Evolutionary conservation across 2,329 filamentous ascomycete species (phyloP), one percentile per base, ranked within the genome.

Genomic region (Tolypocladium inflatum): DNA sequence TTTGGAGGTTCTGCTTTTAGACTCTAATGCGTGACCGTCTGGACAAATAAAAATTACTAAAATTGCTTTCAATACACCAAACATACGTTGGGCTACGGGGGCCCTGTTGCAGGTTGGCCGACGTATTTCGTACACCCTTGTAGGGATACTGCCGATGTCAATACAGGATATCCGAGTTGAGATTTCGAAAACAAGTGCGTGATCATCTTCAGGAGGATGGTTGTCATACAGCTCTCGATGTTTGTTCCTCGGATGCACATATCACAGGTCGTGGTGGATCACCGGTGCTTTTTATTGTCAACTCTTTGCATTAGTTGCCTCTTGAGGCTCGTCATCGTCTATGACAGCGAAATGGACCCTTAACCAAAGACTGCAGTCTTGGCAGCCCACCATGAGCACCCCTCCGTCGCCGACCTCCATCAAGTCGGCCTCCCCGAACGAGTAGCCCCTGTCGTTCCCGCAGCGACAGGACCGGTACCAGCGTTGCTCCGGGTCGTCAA

Each of bases 331-430:
- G 8, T 66, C 69, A 11, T 68, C 71, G 33, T 73, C 78, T 35
- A 83, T 70, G 17, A 85, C 76, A 10, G 80, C 82, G 74, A 87
- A 88, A 55, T 84, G 77, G 42, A 88, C 83, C 58, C 80, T 79
- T 55, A 88, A 68, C 84, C 84, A 88, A 52, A 88, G 73, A 66
- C 85, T 88, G 63, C 85, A 88, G 64, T 87, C 85, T 58, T 77
- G 75, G 65, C 85, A 88, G 13, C 82, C 85, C 45, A 88, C 84
- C 68, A 86, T 76, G 53, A 88, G 69, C 66, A 85, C 82, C 10
- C 84, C 80, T 61, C 81, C 75, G 55, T 82, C 80, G 52, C 76
- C 78, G 43, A 78, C 80, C 66, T 80, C 82, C 62, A 84, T 80
- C 54, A 88, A 72, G 66, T 88, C 83, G 10, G 69, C 70, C 70